Percentiles rank a stretch among this genome's conserved stretches.
Evolutionary conservation across 345 rosid genomes (phyloP).

Genomic region (Gossypium sturtianum): DNA sequence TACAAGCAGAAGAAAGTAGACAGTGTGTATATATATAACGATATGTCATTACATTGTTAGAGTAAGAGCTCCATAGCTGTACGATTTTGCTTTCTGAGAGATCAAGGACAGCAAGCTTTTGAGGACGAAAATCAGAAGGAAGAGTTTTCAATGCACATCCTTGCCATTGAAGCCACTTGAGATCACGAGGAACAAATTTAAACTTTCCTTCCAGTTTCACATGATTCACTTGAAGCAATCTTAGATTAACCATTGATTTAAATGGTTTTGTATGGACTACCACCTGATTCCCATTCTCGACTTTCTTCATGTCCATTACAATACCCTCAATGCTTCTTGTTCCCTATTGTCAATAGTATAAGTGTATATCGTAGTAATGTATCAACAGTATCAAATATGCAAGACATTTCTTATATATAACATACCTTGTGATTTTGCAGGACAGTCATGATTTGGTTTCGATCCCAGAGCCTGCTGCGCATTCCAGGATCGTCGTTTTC

Average conservation of each 20-base stretch:
- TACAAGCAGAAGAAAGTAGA: background rate
- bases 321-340: slow-evolving; percentile 31
- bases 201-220: slow-evolving; percentile 46
- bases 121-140: slow-evolving; percentile 32
- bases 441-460: slow-evolving; percentile 34
- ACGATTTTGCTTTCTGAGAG: slow-evolving; percentile 54
- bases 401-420: background rate
- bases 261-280: slow-evolving; percentile 34
- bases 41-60: slow-evolving; percentile 23
- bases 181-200: slow-evolving; percentile 37
- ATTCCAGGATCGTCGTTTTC: slow-evolving; percentile 28
- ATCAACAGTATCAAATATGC: background rate
- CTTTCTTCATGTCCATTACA: slow-evolving; percentile 18
- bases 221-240: slow-evolving; percentile 60
- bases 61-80: slow-evolving; percentile 22
- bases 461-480: slow-evolving; percentile 67
- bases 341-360: slow-evolving; percentile 25
- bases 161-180: slow-evolving; percentile 74
- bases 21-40: too few species aligned
- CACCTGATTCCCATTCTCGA: slow-evolving; percentile 17
- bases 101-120: slow-evolving; percentile 58
- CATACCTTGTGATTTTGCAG: slow-evolving; percentile 40
- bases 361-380: background rate
- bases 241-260: slow-evolving; percentile 40
- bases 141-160: slow-evolving; percentile 43